phyloP scores from a whole-genome alignment of 1,139 yeast genomes.

The Schizosaccharomyces versatilis region DNA sequence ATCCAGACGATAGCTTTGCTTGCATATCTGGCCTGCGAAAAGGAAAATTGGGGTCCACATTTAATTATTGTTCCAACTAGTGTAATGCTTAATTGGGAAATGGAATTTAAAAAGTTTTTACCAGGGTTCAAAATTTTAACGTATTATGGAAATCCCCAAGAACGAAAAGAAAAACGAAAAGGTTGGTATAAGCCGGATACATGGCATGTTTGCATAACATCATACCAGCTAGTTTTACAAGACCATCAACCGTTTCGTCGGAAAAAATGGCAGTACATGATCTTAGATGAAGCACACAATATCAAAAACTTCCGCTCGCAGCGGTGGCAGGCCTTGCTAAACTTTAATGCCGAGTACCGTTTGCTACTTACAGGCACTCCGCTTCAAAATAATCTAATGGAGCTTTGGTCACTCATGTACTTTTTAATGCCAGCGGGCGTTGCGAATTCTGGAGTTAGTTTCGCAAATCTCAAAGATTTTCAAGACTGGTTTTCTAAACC shows the following conservation, averaged over 20 bases:
- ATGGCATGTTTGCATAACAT: slow-evolving; percentile 90
- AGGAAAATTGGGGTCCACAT: slow-evolving; percentile 95
- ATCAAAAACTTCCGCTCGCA: slow-evolving; percentile 90
- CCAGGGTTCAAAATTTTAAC: slow-evolving; percentile 94
- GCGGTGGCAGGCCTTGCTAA: slow-evolving; percentile 86
- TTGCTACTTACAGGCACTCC: slow-evolving; percentile 87
- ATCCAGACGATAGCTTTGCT: slow-evolving; percentile 82
- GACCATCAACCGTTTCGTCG: slow-evolving; percentile 87
- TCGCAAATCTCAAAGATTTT: slow-evolving; percentile 85
- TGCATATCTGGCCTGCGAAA: slow-evolving; percentile 77
- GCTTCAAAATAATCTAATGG: slow-evolving; percentile 67
- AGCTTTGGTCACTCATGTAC: slow-evolving; percentile 63
- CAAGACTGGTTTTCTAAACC: slow-evolving; percentile 98
- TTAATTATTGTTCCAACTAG: slow-evolving; percentile 91
- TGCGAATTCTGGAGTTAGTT: slow-evolving; percentile 63
- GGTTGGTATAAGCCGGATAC: slow-evolving; percentile 97
- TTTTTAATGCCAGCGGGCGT: slow-evolving; percentile 73
- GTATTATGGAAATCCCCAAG: slow-evolving; percentile 94
- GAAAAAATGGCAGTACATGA: slow-evolving; percentile 88
- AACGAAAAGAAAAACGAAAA: slow-evolving; percentile 79
- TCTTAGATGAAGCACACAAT: slow-evolving; percentile 93
- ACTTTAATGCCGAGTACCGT: slow-evolving; percentile 79
- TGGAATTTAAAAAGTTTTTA: slow-evolving; percentile 95
- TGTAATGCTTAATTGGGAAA: slow-evolving; percentile 97
- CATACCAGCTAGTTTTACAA: slow-evolving; percentile 87